These are phyloP conservation scores for Umbelopsis sp. DNA, from an alignment of 371 early-diverging fungal species.

Conservation along the genomic window DNA sequence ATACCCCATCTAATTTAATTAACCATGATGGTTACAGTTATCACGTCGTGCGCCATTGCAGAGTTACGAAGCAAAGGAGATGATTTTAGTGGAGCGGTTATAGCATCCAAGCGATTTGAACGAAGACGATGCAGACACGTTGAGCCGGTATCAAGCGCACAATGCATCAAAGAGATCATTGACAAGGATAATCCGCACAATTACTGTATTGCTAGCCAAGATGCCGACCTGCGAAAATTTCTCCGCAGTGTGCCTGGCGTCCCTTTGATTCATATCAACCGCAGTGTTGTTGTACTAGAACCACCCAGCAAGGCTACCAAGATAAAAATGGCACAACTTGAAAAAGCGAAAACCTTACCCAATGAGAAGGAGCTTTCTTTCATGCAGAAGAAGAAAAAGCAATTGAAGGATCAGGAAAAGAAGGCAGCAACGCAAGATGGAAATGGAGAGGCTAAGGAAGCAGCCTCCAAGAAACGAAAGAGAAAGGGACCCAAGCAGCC, in stretches of 20 bases:
- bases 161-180: slow-evolving; percentile 78
- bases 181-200: slow-evolving; percentile 73
- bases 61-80: slow-evolving; percentile 72
- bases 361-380: slow-evolving; percentile 42
- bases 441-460: not conserved
- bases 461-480: slow-evolving; percentile 26
- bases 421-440: not conserved
- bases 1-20: slow-evolving; percentile 12
- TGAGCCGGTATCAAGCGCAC: slow-evolving; percentile 63
- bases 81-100: slow-evolving; percentile 59
- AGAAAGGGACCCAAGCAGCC: slow-evolving; percentile 66
- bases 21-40: slow-evolving; percentile 52
- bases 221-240: slow-evolving; percentile 62
- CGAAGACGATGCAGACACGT: slow-evolving; percentile 79
- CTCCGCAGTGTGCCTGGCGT: slow-evolving; percentile 80
- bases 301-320: slow-evolving; percentile 64
- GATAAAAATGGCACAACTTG: slow-evolving; percentile 41
- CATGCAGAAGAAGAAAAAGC: slow-evolving; percentile 46
- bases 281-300: slow-evolving; percentile 81
- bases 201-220: slow-evolving; percentile 85
- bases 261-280: slow-evolving; percentile 84
- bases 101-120: slow-evolving; percentile 72
- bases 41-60: slow-evolving; percentile 79
- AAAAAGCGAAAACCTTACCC: slow-evolving; percentile 59
- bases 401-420: slow-evolving; percentile 50